Evolutionary conservation across 2,329 filamentous ascomycete species (phyloP).

Genomic region (Cercospora sp.): DNA sequence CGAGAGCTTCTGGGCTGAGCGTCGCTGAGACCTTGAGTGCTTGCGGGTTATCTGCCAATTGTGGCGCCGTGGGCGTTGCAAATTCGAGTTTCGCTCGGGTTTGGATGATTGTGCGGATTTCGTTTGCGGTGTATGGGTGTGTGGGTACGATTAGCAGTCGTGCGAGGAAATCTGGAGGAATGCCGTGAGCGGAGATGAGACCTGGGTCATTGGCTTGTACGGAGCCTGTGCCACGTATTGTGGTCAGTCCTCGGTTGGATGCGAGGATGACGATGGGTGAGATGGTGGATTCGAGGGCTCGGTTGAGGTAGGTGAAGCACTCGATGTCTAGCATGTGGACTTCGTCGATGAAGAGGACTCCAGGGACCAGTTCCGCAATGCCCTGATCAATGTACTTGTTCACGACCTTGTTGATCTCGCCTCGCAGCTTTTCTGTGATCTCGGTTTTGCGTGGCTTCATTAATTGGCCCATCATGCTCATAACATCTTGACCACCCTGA

Average conservation of each 20-base stretch:
- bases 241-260: conserved; percentile 91
- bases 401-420: conserved; percentile 98
- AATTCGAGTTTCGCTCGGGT: conserved; percentile 62
- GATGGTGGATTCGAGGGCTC: conserved; percentile 91
- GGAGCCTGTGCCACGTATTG: conserved; percentile 71
- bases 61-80: conserved; percentile 38
- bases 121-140: conserved; percentile 79
- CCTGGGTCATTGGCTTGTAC: conserved; percentile 61
- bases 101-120: conserved; percentile 89
- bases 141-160: conserved; percentile 96
- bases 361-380: conserved; percentile 94
- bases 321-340: conserved; percentile 99
- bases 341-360: conserved; percentile 98
- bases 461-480: conserved; percentile 99
- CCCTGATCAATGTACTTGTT: conserved; percentile 99
- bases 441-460: conserved; percentile 99
- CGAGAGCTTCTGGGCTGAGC: conserved; percentile 78
- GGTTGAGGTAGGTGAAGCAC: conserved; percentile 98
- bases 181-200: conserved; percentile 78
- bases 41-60: conserved; percentile 36
- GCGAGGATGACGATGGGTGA: conserved; percentile 96
- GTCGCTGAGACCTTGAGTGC: conserved; percentile 72
- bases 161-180: conserved; percentile 89
- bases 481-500: conserved; percentile 96
- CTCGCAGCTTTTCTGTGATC: conserved; percentile 93